A percentile compares a stretch with the other conserved stretches of the same genome.
These are phyloP conservation scores for Coemansia sp. DNA, from an alignment of 192 early-diverging fungal genomes.

Conservation along the genomic window DNA sequence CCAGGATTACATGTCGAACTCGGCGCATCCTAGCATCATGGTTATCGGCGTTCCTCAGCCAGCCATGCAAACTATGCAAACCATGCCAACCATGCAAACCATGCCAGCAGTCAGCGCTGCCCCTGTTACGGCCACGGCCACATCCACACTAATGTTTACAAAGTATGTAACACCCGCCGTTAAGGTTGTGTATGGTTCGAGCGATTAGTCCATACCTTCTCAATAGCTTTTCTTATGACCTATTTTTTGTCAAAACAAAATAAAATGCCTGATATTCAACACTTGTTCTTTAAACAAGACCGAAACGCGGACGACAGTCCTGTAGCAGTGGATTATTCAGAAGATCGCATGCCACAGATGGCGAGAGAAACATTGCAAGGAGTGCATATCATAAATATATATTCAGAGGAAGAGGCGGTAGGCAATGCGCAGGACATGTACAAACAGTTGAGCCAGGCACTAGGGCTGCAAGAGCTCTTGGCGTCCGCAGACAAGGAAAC, in stretches of 20 bases:
- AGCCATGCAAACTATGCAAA: slow-evolving; percentile 4
- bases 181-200: slow-evolving; percentile 33
- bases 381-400: too few relatives aligned
- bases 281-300: neutral
- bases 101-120: slow-evolving; percentile 14
- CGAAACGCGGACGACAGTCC: neutral
- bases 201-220: neutral
- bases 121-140: slow-evolving; percentile 17
- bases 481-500: too few relatives aligned
- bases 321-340: too few relatives aligned
- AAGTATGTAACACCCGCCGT: slow-evolving; percentile 45
- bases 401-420: too few relatives aligned
- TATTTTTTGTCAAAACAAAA: neutral
- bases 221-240: too few relatives aligned
- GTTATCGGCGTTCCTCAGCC: slow-evolving; percentile 38
- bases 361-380: too few relatives aligned
- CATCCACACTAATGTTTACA: slow-evolving; percentile 33
- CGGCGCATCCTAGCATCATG: slow-evolving; percentile 37
- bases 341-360: too few relatives aligned
- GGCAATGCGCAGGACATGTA: too few relatives aligned
- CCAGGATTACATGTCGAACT: slow-evolving; percentile 1
- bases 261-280: too few relatives aligned
- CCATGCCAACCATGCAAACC: slow-evolving; percentile 6
- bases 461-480: too few relatives aligned
- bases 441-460: too few relatives aligned